Base-by-base conservation (phyloP, 352 stramenopile genomes). In the Saprolegnia diclina region DNA sequence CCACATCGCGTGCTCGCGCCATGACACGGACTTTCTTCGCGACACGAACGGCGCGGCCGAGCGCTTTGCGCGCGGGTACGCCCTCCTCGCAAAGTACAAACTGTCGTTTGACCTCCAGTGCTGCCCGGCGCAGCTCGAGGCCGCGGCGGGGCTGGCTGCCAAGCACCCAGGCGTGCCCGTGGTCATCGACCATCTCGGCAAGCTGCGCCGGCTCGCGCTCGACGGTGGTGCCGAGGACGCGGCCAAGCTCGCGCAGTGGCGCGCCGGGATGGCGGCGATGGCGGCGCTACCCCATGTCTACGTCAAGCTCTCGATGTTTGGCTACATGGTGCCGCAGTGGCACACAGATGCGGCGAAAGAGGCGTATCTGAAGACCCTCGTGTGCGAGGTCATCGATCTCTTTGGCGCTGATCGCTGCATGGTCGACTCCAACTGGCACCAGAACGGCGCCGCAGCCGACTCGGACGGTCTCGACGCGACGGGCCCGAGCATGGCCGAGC, bases 301-400 rank as follows among this genome's bases (percentile, higher is more conserved):
- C 71, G 74, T 88, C 44, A 90, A 90, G 72, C 50, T 90, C 21
- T 86, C 77, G 57, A 87, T 88, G 82, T 53, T 90, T 56, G 82
- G 82, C 37, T 88, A 85, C 64, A 57, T 67, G 37, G 73, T 86
- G 45, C 80, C 82, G 24, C 76, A 74, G 32, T 90, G 82, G 82
- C 78, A 79, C 29, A 56, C 73, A 40, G 80, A 71, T 14, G 50
- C 54, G 14, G 66, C 77, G 65, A 71, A 76, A 59, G 70, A 78
- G 35, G 53, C 65, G 13, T 50, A 82, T 14, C 37, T 86, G 6
- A 80, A 76, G 68, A 65, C 38, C 37, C 64, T 90, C 16, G 77
- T 90, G 45, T 56, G 65, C 13, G 80, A 88, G 72, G 77, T 74
- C 14, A 73, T 87, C 14, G 74, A 76, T 7, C 70, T 87, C 64